phyloP scores from a whole-genome alignment of 495 filamentous ascomycete species.

The Trichoderma erinaceum region DNA sequence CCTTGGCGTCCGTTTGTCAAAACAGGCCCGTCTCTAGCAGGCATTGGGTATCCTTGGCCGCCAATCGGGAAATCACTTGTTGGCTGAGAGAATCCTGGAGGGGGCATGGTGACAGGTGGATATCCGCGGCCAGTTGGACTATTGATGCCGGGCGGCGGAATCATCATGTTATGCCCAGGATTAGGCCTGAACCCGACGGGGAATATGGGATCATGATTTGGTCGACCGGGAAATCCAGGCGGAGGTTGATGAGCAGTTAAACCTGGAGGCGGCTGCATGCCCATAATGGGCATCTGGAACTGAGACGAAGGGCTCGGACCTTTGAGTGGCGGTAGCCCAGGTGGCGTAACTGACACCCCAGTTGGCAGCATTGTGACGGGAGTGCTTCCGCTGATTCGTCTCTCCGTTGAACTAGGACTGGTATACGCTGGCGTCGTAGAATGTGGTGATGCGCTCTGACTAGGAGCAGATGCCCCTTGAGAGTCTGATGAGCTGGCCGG shows the following conservation, averaged over 20 bases:
- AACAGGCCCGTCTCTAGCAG: conserved; percentile 27
- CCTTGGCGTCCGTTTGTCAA: conserved; percentile 41
- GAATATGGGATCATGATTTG: conserved; percentile 52
- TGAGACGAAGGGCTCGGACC: conserved; percentile 21
- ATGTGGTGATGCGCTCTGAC: conserved; percentile 62
- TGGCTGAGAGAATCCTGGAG: conserved; percentile 48
- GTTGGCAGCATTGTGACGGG: conserved; percentile 3
- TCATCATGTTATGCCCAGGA: conserved; percentile 40
- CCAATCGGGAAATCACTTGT: conserved; percentile 37
- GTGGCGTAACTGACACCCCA: conserved; percentile 17
- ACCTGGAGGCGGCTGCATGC: conserved; percentile 51
- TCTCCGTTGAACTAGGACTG: conserved; percentile 47
- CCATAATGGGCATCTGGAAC: conserved; percentile 21
- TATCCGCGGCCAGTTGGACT: conserved; percentile 58
- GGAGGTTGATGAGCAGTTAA: conserved; percentile 39
- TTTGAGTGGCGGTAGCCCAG: conserved; percentile 19
- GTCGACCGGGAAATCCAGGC: conserved; percentile 36
- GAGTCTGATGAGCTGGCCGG: conserved; percentile 51
- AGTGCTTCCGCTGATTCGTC: conserved; percentile 29
- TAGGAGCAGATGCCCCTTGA: conserved; percentile 43
- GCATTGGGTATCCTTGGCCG: conserved; percentile 29
- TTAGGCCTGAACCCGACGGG: conserved; percentile 28
- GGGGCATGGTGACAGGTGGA: conserved; percentile 49
- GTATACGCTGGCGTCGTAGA: conserved; percentile 51
- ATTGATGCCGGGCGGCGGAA: conserved; percentile 53